Base-by-base conservation (phyloP, 306 rosid genomes). In the Citrullus amarus region DNA sequence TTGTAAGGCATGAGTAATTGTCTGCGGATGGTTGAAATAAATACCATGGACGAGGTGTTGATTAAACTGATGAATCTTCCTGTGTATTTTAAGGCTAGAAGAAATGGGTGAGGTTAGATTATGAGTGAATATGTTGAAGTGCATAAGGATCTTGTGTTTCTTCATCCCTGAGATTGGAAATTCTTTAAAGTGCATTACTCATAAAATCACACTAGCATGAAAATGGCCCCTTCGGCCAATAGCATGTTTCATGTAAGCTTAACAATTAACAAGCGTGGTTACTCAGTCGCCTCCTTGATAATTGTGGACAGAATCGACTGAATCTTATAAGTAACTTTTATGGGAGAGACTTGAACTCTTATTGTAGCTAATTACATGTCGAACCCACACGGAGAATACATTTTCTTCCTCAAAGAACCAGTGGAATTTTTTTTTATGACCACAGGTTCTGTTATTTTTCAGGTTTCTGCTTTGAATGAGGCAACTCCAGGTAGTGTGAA, bases 381-480 rank as follows among this genome's bases (percentile, higher is more conserved):
- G 14, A 69, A 69, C 28, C 57, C 56, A n/a, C 56, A 44, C 41
- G 8, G 43, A 43, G 4, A 13, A 13, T 44, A 71, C 2, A 30
- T 30, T 25, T 71, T 71, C 25, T 22, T 2, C 56, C 76, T 46
- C 58, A 13, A 22, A 46, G 58, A 71, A 12, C 17, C 11, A 3
- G 57, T 44, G 58, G 22, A 71, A 22, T 25, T 22, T 68, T 41
- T 69, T 12, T 41, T 41, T 68, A 10, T 68, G 22, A n/a, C 6
- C 18, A 75, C n/a, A 66, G 51, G 28, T 76, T 25, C 73, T 5
- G 30, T 56, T 81, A 28, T 76, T 59, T 20, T 44, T 53, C 74
- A 95, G 99, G 97, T 91, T 50, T 85, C 92, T 77, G 99, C 99
- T 84, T 83, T 95, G 62, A 95, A 95, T 82, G 99, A 91, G 83